These are phyloP conservation scores for Sarocladium brachiariae DNA, from an alignment of 2,329 filamentous ascomycete species.

Conservation along the genomic window DNA sequence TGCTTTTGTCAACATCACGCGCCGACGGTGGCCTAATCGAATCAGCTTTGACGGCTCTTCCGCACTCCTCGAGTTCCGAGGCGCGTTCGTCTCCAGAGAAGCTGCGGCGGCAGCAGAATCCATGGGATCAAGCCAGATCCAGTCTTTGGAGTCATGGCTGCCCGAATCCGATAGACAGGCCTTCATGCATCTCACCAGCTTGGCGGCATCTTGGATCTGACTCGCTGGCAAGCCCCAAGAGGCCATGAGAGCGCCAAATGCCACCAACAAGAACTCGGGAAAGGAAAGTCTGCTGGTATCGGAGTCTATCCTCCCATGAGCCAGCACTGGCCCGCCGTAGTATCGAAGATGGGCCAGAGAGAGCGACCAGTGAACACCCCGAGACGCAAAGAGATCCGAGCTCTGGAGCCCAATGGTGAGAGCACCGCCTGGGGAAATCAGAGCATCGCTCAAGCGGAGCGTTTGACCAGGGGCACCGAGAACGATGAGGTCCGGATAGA, in stretches of 20 bases:
- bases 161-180: neutral
- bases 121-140: neutral
- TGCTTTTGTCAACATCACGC: neutral
- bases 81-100: neutral
- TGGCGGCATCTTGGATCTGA: neutral
- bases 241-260: neutral
- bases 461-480: neutral
- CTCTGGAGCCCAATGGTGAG: slow-evolving; percentile 7
- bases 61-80: neutral
- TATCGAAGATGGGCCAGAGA: slow-evolving; percentile 9
- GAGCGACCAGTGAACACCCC: slow-evolving; percentile 2
- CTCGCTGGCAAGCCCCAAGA: neutral
- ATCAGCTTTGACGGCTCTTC: neutral
- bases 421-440: neutral
- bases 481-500: slow-evolving; percentile 8
- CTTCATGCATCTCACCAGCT: neutral
- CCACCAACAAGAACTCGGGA: neutral
- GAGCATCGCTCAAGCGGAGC: neutral
- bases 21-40: neutral
- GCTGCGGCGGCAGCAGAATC: neutral
- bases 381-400: neutral
- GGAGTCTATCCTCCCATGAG: neutral
- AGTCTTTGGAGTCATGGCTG: too few species aligned
- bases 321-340: slow-evolving; percentile 5
- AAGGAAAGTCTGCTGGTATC: neutral